Evolutionary conservation across 176 grass and related monocot species (phyloP).

Genomic region (Zoysia japonica): DNA sequence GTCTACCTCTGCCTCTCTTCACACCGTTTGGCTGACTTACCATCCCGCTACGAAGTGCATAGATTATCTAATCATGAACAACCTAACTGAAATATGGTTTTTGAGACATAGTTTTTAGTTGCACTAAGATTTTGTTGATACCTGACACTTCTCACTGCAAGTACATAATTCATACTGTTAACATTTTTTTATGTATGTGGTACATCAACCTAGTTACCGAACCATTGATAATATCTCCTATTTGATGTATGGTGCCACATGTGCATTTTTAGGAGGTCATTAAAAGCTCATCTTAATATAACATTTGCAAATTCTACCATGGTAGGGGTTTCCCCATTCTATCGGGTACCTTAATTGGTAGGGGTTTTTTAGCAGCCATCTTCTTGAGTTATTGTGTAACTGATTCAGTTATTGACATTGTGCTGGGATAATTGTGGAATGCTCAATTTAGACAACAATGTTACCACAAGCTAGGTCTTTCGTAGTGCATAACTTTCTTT

Average conservation of each 20-base stretch:
- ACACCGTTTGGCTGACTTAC: too few species aligned
- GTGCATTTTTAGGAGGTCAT: background rate
- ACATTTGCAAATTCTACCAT: background rate
- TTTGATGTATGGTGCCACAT: background rate
- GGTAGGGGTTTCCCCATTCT: too few species aligned
- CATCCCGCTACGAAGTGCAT: too few species aligned
- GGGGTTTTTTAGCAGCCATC: too few species aligned
- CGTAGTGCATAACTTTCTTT: background rate
- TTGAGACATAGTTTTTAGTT: conserved; percentile 8
- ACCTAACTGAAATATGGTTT: background rate
- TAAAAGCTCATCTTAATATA: background rate
- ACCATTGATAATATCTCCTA: background rate
- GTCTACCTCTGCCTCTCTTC: too few species aligned
- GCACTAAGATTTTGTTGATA: background rate
- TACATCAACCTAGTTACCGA: background rate
- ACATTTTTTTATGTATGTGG: background rate
- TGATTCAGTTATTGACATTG: background rate
- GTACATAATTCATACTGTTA: background rate
- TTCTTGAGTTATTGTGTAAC: too few species aligned
- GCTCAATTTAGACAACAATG: background rate
- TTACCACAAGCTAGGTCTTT: background rate
- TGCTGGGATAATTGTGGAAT: background rate
- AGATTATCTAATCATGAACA: background rate
- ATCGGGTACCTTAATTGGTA: too few species aligned
- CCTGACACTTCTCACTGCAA: background rate